These are phyloP conservation scores for Aspergillus texensis DNA, from an alignment of 2,329 filamentous ascomycete species.

Conservation along the genomic window DNA sequence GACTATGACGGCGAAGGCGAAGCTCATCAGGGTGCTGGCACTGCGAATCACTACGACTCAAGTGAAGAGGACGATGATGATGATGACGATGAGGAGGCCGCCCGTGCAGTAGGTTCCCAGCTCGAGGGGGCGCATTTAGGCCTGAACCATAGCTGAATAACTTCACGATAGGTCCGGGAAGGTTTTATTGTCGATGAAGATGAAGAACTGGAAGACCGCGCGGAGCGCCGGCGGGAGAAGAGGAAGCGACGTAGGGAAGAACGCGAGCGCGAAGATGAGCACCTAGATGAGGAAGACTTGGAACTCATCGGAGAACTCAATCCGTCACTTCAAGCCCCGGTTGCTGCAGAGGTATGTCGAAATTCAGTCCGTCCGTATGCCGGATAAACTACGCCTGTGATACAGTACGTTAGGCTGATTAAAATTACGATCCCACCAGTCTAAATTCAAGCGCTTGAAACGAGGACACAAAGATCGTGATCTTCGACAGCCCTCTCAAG, in stretches of 20 bases:
- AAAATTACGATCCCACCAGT: conserved; percentile 52
- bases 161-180: conserved; percentile 70
- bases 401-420: conserved; percentile 11
- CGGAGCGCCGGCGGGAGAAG: conserved; percentile 64
- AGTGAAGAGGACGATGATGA: conserved; percentile 92
- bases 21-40: conserved; percentile 43
- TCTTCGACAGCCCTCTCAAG: conserved; percentile 62
- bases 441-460: conserved; percentile 95
- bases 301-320: conserved; percentile 88
- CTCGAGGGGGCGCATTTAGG: not conserved
- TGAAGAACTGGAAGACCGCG: conserved; percentile 72
- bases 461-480: conserved; percentile 75
- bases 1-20: conserved; percentile 63
- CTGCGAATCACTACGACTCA: conserved; percentile 66
- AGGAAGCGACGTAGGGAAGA: conserved; percentile 77
- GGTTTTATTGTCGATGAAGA: conserved; percentile 97
- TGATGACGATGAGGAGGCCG: conserved; percentile 87
- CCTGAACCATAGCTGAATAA: conserved; percentile 16
- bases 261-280: conserved; percentile 79
- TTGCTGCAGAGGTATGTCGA: conserved; percentile 67
- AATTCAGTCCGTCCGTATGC: not conserved
- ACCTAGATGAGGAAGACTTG: conserved; percentile 90
- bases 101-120: conserved; percentile 63
- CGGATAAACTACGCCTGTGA: not conserved
- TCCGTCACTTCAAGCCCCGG: conserved; percentile 68